Evolutionary conservation across 2,329 filamentous ascomycete species (phyloP), one percentile per base, ranked within the genome.

Genomic region (Exophiala viscosa): DNA sequence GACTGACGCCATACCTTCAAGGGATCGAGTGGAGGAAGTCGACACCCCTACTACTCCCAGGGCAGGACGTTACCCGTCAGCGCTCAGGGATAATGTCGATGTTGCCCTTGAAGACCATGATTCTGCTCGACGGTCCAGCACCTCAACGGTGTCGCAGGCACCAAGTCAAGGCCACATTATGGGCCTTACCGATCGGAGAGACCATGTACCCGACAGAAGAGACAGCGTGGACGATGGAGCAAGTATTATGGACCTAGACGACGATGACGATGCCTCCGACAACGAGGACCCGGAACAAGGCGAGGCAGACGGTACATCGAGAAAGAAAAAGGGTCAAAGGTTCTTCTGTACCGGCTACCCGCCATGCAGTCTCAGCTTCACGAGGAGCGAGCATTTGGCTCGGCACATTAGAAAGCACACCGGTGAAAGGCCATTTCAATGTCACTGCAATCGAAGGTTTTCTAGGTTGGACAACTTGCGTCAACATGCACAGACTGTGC

Each of bases 331-430:
- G 71, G 90, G 90, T 0, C 90, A 96, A 69, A 84, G 90, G 41
- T 99, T 99, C 71, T 96, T 92, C 71, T 99, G 93, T 73, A 95
- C 87, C 3, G 90, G 96, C 31, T 97, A 90, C 63, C 92, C 92
- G 20, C 91, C 91, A 3, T 99, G 93, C 71, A 91, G 86, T 65
- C 71, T 99, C 52, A 96, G 90, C 70, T 99, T 99, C 67, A 97
- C 93, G 0, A 79, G 93, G 57, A 97, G 92, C 66, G 93, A 99
- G 69, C 93, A 99, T 75, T 72, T 99, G 55, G 92, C 92, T 13
- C 82, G 93, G 46, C 93, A 99, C 66, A 97, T 99, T 63, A 84
- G 90, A 64, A 97, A 97, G 81, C 93, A 99, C 66, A 99, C 93
- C 0, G 93, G 93, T 48, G 93, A 99, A 74, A 85, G 93, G 23